Evolutionary conservation across 345 rosid species (phyloP).

Genomic region (Kernera saxatilis): DNA sequence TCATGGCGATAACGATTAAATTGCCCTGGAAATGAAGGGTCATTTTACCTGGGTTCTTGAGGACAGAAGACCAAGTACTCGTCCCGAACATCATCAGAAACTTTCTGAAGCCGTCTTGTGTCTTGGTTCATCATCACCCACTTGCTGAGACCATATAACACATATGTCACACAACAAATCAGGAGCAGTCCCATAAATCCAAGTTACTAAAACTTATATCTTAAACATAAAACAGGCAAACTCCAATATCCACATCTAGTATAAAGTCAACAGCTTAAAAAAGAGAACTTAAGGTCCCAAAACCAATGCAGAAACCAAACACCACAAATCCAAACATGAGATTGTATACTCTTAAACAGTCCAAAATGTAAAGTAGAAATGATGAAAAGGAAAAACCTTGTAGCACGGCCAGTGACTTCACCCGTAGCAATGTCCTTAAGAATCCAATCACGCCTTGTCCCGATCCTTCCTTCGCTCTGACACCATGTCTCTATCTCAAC

Average conservation of each 20-base stretch:
- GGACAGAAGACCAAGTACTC: constrained; percentile 80
- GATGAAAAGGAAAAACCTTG: constrained; percentile 41
- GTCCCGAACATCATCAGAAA: constrained; percentile 75
- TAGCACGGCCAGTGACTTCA: constrained; percentile 89
- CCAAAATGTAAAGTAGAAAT: background rate
- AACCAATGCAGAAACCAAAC: background rate
- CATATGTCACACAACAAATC: background rate
- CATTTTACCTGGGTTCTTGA: constrained; percentile 55
- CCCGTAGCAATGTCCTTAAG: constrained; percentile 65
- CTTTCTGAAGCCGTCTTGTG: constrained; percentile 93
- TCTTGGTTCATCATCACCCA: constrained; percentile 99
- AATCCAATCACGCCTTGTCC: constrained; percentile 94
- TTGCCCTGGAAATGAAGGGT: background rate
- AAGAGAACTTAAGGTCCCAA: background rate
- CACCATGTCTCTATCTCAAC: constrained; percentile 97
- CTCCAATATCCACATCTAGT: background rate
- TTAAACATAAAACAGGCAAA: background rate
- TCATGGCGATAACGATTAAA: background rate
- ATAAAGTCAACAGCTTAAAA: background rate
- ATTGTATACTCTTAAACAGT: background rate
- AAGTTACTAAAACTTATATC: background rate
- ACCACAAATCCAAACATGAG: background rate
- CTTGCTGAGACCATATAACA: constrained; percentile 52
- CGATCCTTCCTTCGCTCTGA: constrained; percentile 89
- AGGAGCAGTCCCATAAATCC: background rate